These are phyloP conservation scores for Pascua guehoae DNA, from an alignment of 1,284 basidiomycete genomes.

Conservation along the genomic window DNA sequence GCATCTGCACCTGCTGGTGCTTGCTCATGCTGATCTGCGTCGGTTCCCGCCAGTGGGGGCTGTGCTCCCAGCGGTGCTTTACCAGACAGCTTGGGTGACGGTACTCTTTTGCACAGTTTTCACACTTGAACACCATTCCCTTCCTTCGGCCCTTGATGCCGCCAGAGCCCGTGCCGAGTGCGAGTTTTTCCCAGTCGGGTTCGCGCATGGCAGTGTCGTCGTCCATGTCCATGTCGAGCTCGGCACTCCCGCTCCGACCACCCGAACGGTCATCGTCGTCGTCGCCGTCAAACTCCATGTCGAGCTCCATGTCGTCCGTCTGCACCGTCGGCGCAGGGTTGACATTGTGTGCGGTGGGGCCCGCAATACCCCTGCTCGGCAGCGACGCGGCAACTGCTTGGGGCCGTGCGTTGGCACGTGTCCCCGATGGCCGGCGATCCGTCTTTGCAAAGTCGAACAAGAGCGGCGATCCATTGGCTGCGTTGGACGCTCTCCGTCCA, in stretches of 20 bases:
- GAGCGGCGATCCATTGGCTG: slow-evolving; percentile 26
- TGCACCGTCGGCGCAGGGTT: slow-evolving; percentile 13
- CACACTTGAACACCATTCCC: slow-evolving; percentile 82
- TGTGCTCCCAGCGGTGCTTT: slow-evolving; percentile 97
- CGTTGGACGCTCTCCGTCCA: slow-evolving; percentile 29
- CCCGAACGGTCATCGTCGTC: slow-evolving; percentile 21
- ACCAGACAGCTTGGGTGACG: slow-evolving; percentile 90
- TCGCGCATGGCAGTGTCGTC: slow-evolving; percentile 12
- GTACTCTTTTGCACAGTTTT: slow-evolving; percentile 90
- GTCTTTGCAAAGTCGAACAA: slow-evolving; percentile 47
- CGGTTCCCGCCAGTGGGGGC: slow-evolving; percentile 93
- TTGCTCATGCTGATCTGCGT: slow-evolving; percentile 91
- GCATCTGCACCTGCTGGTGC: slow-evolving; percentile 95
- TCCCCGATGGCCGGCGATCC: slow-evolving; percentile 29
- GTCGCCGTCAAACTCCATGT: slow-evolving; percentile 38
- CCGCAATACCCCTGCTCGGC: slow-evolving; percentile 23
- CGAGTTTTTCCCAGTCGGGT: slow-evolving; percentile 34
- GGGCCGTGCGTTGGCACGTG: slow-evolving; percentile 10
- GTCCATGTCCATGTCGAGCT: slow-evolving; percentile 40
- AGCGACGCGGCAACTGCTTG: slow-evolving; percentile 32
- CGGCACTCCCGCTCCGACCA: slow-evolving; percentile 22
- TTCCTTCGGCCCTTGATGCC: slow-evolving; percentile 59
- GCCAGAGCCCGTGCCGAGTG: slow-evolving; percentile 46
- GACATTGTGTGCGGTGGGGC: slow-evolving; percentile 5
- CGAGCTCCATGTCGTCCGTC: slow-evolving; percentile 43